Conservation (phyloP, 768 basidiomycete genomes). For the Agaricus subrufescens region DNA sequence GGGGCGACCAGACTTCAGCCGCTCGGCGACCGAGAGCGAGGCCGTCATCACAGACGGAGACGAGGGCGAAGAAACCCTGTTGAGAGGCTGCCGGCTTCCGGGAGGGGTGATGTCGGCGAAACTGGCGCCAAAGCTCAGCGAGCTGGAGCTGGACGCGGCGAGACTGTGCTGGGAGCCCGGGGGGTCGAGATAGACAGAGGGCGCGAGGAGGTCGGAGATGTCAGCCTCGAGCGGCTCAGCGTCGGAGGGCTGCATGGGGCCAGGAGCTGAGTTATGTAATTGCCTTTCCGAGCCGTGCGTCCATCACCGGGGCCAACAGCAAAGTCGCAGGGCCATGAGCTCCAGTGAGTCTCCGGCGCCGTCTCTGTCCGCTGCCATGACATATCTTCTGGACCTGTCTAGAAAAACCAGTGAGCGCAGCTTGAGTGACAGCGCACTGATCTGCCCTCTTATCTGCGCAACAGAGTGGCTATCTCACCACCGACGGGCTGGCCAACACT, state of each 20-base stretch:
- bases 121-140: slow-evolving; percentile 2
- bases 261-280: no score
- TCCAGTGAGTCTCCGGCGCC: not conserved
- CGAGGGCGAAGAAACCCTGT: not conserved
- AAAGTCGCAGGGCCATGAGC: not conserved
- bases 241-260: no score
- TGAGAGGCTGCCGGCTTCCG: not conserved
- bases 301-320: no score
- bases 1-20: not conserved
- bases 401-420: no score
- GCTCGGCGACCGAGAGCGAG: not conserved
- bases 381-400: no score
- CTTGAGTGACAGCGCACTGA: no score
- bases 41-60: not conserved
- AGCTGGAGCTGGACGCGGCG: not conserved
- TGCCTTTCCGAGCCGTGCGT: no score
- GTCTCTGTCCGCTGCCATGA: no score
- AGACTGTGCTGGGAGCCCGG: not conserved
- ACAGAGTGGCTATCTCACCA: no score
- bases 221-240: slow-evolving; percentile 2
- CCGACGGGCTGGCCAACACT: no score
- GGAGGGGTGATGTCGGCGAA: not conserved
- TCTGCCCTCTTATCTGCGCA: no score
- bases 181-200: not conserved
- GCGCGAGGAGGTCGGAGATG: not conserved